Evolutionary conservation across 2,329 filamentous ascomycete species (phyloP), one percentile per base, ranked within the genome.

Genomic region (Akanthomyces muscarius): DNA sequence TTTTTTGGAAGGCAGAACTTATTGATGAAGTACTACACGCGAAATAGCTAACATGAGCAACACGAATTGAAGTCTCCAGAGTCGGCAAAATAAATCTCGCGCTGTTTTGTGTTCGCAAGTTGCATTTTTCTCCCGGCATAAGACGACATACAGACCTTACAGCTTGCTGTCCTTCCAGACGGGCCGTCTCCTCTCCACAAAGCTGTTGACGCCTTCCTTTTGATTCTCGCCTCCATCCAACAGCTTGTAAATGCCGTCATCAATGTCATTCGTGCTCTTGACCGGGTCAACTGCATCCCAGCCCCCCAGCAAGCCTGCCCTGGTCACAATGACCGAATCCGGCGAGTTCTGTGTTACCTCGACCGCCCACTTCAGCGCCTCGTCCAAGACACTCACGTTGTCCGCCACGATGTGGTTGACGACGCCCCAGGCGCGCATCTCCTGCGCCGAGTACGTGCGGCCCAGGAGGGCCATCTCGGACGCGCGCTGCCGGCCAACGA

Each of bases 181-280:
- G 1, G 89, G 85, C 75, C 84, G 82, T 70, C 89, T 80, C 81
- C 87, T 91, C 80, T 92, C 89, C 21, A 90, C 87, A 78, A 94
- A 94, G 65, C 89, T 90, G 75, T 73, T 78, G 23, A 93, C 79
- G 0, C 90, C 91, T 75, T 93, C 90, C 62, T 82, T 83, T 75
- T 91, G 86, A 74, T 94, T 94, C 68, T 89, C 87, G 0, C 86
- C 89, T 2, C 78, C 81, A 65, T 87, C 80, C 62, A 93, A 79
- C 64, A 78, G 78, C 61, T 77, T 77, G 69, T 84, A 88, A 78
- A 87, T 83, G 1, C 81, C 81, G 61, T 85, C 80, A 18, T 81
- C 78, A 62, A 90, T 72, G 66, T 84, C 71, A 65, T 77, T 78
- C 42, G 86, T 90, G 11, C 77, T 88, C 65, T 84, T 81, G 72